A percentile compares a stretch with the other conserved stretches of the same genome.
Evolutionary conservation across 2,329 filamentous ascomycete species (phyloP).

Genomic region (Pestalotiopsis sp.): DNA sequence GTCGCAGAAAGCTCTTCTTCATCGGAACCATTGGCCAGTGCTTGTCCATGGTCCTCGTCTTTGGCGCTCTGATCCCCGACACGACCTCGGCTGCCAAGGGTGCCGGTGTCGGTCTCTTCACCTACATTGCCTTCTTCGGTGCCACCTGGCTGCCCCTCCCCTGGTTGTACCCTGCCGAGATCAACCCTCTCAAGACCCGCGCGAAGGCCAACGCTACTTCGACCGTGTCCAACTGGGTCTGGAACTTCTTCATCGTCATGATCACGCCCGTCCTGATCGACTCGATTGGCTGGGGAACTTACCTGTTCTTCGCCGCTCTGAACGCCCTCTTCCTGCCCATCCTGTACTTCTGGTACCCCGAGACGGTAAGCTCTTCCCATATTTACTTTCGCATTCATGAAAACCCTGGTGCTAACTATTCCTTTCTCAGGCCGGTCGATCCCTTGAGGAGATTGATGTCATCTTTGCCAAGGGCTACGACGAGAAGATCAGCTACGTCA

Average conservation of each 20-base stretch:
- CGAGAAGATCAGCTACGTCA: constrained; percentile 64
- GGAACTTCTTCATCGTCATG: constrained; percentile 55
- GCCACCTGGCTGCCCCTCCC: constrained; percentile 67
- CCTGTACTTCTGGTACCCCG: constrained; percentile 55
- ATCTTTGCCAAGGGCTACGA: constrained; percentile 62
- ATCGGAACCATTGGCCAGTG: constrained; percentile 50
- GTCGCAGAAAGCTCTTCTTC: constrained; percentile 50
- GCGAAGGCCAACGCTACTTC: constrained; percentile 55
- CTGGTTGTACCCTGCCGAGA: constrained; percentile 60
- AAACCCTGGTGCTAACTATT: neutral
- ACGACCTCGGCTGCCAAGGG: constrained; percentile 65
- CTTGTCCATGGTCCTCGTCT: constrained; percentile 62
- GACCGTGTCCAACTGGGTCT: constrained; percentile 62
- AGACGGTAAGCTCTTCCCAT: constrained; percentile 35
- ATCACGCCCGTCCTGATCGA: constrained; percentile 67
- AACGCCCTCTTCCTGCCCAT: constrained; percentile 39
- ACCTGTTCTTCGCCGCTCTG: constrained; percentile 45
- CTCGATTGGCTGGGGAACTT: constrained; percentile 59
- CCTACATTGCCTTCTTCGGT: constrained; percentile 71
- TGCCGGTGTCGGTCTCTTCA: constrained; percentile 68
- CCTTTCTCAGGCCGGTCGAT: constrained; percentile 37
- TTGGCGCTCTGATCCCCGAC: constrained; percentile 69
- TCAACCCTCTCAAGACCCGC: constrained; percentile 53
- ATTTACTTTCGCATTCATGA: neutral
- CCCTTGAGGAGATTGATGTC: constrained; percentile 59